Evolutionary conservation across 345 rosid genomes (phyloP), one percentile per base, ranked within the genome.

Genomic region (Kernera saxatilis): DNA sequence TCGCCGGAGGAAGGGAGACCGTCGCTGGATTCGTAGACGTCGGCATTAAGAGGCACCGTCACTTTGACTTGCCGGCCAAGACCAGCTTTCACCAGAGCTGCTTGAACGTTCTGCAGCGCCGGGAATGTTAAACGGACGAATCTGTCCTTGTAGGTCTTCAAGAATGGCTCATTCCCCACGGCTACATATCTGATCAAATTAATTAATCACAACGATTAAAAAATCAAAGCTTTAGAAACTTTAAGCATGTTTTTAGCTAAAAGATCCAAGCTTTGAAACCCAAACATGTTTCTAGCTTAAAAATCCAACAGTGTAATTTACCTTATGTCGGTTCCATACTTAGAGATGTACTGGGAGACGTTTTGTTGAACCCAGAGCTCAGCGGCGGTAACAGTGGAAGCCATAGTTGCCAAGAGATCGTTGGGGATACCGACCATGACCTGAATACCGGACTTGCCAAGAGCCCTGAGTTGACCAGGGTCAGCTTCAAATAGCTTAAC

Each of bases 381-480:
- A 1, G 97, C 95, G 46, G 65, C 70, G 18, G 79, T 70, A 21
- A 84, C 88, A 30, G 82, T 83, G 59, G 83, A 60, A 0, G 98
- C 89, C 39, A 93, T 80, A 1, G 87, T 60, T 8, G 82, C 85
- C 32, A 93, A 70, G 48, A 91, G 72, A 3, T 94, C 90, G 71
- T 91, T 94, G 4, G 96, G 97, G 36, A 94, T 94, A 29, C 99
- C 99, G 3, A 94, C 88, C 96, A 91, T 91, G 41, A 91, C 96
- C 26, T 91, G 85, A 26, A 88, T 94, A 48, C 95, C 97, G 1
- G 99, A 94, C 30, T 75, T 84, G 5, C 93, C 97, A 0, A 94
- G 85, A 32, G 99, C 99, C 54, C 75, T 85, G 11, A 91, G 85
- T 17, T 93, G 89, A 14, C 73, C 84, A 19, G 93, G 82, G 68